phyloP scores from a whole-genome alignment of 2,329 filamentous ascomycete species.

The Hypoxylon sp. region DNA sequence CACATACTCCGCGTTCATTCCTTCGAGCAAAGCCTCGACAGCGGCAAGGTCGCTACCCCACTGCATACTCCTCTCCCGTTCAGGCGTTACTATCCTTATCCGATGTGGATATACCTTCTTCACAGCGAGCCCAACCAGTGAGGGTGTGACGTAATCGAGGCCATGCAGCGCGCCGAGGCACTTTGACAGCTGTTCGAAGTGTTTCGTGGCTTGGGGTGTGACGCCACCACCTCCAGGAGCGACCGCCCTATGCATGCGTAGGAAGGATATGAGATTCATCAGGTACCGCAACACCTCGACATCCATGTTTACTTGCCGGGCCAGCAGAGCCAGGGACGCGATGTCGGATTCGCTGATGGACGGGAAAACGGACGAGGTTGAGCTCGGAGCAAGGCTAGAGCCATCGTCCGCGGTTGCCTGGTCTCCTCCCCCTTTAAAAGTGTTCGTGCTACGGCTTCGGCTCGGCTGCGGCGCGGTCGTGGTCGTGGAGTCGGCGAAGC shows the following conservation, averaged over 20 bases:
- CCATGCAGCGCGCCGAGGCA: slow-evolving; percentile 86
- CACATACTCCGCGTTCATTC: slow-evolving; percentile 72
- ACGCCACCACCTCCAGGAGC: slow-evolving; percentile 72
- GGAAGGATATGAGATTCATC: slow-evolving; percentile 88
- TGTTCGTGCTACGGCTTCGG: slow-evolving; percentile 27
- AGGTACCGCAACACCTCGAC: slow-evolving; percentile 87
- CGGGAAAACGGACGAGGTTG: slow-evolving; percentile 16
- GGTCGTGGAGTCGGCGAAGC: slow-evolving; percentile 28
- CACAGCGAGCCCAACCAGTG: slow-evolving; percentile 84
- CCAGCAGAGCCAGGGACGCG: slow-evolving; percentile 70
- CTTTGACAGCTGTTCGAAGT: slow-evolving; percentile 78
- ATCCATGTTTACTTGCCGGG: slow-evolving; percentile 73
- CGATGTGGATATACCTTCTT: slow-evolving; percentile 92
- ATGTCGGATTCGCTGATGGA: slow-evolving; percentile 65
- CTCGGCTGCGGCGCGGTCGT: slow-evolving; percentile 10
- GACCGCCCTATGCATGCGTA: slow-evolving; percentile 90
- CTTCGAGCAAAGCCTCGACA: slow-evolving; percentile 76
- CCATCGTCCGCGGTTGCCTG: slow-evolving; percentile 7
- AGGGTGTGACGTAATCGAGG: slow-evolving; percentile 85
- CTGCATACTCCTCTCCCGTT: slow-evolving; percentile 86
- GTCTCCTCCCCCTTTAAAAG: neutral
- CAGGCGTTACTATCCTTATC: slow-evolving; percentile 73
- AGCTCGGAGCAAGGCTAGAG: slow-evolving; percentile 13
- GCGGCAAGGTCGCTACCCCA: slow-evolving; percentile 87
- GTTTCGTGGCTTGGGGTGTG: slow-evolving; percentile 81